These are phyloP conservation scores for Brassica napus DNA, from an alignment of 345 rosid genomes.

Conservation along the genomic window Da-Ae NC_063450.1:45207001-45207500, in stretches of 20 bases:
- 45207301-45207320: constrained; percentile 99
- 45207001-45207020: constrained; percentile 91
- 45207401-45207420: constrained; percentile 98
- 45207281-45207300: constrained; percentile 82
- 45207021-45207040: constrained; percentile 44
- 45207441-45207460: constrained; percentile 83
- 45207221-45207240: constrained; percentile 87
- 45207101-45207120: constrained; percentile 27
- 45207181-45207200: neutral
- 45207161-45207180: neutral
- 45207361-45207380: constrained; percentile 98
- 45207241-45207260: constrained; percentile 99
- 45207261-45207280: constrained; percentile 98
- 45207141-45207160: constrained; percentile 7
- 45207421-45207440: constrained; percentile 86
- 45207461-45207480: constrained; percentile 59
- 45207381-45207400: constrained; percentile 96
- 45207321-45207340: constrained; percentile 87
- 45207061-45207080: neutral
- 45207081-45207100: neutral
- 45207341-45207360: constrained; percentile 86
- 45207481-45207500: constrained; percentile 82
- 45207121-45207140: constrained; percentile 23
- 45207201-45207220: neutral
- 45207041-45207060: constrained; percentile 22